Conservation (phyloP, 2,329 filamentous ascomycete genomes). For the Parastagonospora nodorum region DNA sequence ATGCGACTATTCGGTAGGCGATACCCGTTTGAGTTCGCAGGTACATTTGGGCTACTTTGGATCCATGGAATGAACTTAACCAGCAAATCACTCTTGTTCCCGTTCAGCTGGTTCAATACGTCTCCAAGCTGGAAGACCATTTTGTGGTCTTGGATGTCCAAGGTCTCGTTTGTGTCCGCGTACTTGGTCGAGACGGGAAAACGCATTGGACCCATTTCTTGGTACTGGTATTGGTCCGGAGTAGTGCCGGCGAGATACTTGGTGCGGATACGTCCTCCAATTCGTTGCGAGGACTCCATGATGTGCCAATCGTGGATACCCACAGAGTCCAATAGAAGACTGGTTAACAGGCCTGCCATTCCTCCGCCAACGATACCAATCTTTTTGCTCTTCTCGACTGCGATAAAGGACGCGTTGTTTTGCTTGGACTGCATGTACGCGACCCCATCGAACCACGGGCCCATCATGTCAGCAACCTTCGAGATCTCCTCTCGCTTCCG, state of each 20-base stretch:
- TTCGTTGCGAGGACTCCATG: conserved; percentile 63
- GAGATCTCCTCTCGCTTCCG: conserved; percentile 47
- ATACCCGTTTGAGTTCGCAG: conserved; percentile 47
- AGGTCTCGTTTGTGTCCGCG: conserved; percentile 59
- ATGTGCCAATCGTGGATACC: conserved; percentile 67
- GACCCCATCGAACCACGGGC: conserved; percentile 71
- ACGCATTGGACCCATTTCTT: conserved; percentile 70
- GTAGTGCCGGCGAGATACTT: conserved; percentile 64
- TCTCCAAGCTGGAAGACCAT: conserved; percentile 68
- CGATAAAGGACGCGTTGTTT: conserved; percentile 58
- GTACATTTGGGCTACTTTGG: conserved; percentile 60
- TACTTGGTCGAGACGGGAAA: conserved; percentile 61
- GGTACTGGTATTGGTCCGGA: conserved; percentile 68
- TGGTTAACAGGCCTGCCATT: conserved; percentile 68
- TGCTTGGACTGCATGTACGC: conserved; percentile 61
- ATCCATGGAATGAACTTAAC: conserved; percentile 69
- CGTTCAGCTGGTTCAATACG: conserved; percentile 65
- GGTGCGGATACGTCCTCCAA: conserved; percentile 69
- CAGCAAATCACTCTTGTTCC: conserved; percentile 52
- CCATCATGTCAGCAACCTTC: conserved; percentile 59
- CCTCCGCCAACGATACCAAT: conserved; percentile 70
- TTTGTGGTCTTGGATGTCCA: conserved; percentile 66
- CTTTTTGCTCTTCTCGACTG: conserved; percentile 60
- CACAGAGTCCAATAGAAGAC: conserved; percentile 52
- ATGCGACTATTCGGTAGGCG: conserved; percentile 42